These are phyloP conservation scores for Crassisporium funariophilum DNA, from an alignment of 768 basidiomycete species.

Conservation along the genomic window DNA sequence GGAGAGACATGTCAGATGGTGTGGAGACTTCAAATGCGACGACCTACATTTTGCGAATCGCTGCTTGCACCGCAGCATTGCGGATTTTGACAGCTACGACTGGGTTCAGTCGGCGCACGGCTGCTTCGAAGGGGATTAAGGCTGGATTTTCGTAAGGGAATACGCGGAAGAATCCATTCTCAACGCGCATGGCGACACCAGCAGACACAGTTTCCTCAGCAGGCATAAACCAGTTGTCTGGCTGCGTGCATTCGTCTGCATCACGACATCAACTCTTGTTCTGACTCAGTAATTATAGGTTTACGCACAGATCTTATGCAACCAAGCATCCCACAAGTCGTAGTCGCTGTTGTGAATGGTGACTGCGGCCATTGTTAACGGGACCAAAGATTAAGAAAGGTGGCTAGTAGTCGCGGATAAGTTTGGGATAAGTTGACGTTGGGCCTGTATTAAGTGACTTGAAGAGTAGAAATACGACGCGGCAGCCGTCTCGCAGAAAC, in stretches of 20 bases:
- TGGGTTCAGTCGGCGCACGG: slow-evolving; percentile 75
- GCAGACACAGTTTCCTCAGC: slow-evolving; percentile 69
- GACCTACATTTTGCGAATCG: slow-evolving; percentile 65
- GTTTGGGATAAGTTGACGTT: slow-evolving; percentile 10
- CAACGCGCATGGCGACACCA: slow-evolving; percentile 74
- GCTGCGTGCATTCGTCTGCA: slow-evolving; percentile 57
- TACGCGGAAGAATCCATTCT: slow-evolving; percentile 65
- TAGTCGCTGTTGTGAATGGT: slow-evolving; percentile 66
- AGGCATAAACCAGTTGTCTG: slow-evolving; percentile 84
- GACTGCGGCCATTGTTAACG: slow-evolving; percentile 31
- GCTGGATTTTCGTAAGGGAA: slow-evolving; percentile 82
- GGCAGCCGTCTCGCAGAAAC: slow-evolving; percentile 22
- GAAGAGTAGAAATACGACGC: slow-evolving; percentile 18
- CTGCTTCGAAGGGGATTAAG: slow-evolving; percentile 78
- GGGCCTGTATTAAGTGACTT: no score
- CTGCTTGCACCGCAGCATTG: slow-evolving; percentile 76
- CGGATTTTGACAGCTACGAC: slow-evolving; percentile 81
- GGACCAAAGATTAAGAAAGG: slow-evolving; percentile 9
- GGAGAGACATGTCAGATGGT: slow-evolving; percentile 8
- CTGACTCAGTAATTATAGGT: neutral
- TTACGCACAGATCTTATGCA: slow-evolving; percentile 70
- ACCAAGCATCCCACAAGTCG: slow-evolving; percentile 75
- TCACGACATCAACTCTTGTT: slow-evolving; percentile 1
- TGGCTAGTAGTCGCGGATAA: slow-evolving; percentile 10
- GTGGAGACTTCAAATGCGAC: neutral